Conservation (phyloP, 306 rosid species). For the Bauhinia variegata region DNA sequence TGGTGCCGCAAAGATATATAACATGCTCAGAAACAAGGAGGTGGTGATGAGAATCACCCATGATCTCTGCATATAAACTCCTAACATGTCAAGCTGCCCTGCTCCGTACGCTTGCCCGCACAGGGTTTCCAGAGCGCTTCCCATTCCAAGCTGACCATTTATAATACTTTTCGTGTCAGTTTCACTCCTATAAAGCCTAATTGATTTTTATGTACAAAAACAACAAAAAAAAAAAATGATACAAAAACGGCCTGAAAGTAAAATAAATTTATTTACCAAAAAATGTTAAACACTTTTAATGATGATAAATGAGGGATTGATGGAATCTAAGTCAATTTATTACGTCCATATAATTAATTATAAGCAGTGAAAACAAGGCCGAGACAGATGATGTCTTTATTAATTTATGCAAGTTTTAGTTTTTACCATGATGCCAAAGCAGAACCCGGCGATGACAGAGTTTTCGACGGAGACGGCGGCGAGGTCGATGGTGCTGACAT, state of each 20-base stretch:
- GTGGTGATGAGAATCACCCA: slow-evolving; percentile 45
- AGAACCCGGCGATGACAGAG: slow-evolving; percentile 52
- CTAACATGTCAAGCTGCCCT: slow-evolving; percentile 45
- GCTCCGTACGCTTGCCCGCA: slow-evolving; percentile 67
- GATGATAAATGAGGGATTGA: too few relatives aligned
- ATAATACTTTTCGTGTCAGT: too few relatives aligned
- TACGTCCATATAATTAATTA: too few relatives aligned
- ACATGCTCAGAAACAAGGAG: slow-evolving; percentile 39
- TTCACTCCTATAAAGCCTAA: too few relatives aligned
- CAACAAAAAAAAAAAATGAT: too few relatives aligned
- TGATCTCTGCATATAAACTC: slow-evolving; percentile 53
- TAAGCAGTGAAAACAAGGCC: too few relatives aligned
- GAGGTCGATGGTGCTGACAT: slow-evolving; percentile 49
- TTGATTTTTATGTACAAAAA: too few relatives aligned
- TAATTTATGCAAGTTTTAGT: background rate
- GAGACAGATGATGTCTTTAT: too few relatives aligned
- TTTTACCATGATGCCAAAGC: slow-evolving; percentile 55
- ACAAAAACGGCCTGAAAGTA: too few relatives aligned
- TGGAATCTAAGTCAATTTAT: too few relatives aligned
- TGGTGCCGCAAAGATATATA: slow-evolving; percentile 41
- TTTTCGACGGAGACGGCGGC: slow-evolving; percentile 56
- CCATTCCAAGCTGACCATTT: slow-evolving; percentile 52
- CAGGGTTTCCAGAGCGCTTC: slow-evolving; percentile 58
- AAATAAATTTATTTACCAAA: too few relatives aligned
- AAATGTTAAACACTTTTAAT: too few relatives aligned